Conservation (phyloP, 2,329 filamentous ascomycete genomes). For the Colletotrichum euphorbiae region DNA sequence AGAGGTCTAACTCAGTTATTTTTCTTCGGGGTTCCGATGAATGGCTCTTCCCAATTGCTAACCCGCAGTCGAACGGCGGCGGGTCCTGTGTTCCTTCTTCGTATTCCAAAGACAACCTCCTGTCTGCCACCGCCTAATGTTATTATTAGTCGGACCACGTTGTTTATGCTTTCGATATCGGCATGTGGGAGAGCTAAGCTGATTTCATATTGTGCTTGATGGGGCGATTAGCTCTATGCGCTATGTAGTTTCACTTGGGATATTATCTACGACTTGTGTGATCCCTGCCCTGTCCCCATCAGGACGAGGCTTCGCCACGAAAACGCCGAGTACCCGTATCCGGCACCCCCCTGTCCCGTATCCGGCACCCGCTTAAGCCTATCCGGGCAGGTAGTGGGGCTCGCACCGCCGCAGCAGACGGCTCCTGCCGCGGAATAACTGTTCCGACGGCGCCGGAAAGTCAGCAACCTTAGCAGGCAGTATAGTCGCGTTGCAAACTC, state of each 20-base stretch:
- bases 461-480: too few relatives aligned
- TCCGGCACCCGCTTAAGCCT: too few relatives aligned
- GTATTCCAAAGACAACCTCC: not conserved
- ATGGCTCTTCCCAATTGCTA: not conserved
- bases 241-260: not conserved
- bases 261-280: not conserved
- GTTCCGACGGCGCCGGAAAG: too few relatives aligned
- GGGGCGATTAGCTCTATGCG: not conserved
- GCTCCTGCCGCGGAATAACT: too few relatives aligned
- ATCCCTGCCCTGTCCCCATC: not conserved
- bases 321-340: too few relatives aligned
- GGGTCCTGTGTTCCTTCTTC: not conserved
- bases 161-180: not conserved
- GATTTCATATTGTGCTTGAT: not conserved
- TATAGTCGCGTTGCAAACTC: too few relatives aligned
- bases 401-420: too few relatives aligned
- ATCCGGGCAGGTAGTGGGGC: too few relatives aligned
- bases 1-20: not conserved
- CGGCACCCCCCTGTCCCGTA: too few relatives aligned
- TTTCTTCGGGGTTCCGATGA: not conserved
- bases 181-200: not conserved
- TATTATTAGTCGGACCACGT: not conserved
- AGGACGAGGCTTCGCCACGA: not conserved
- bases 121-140: too few relatives aligned
- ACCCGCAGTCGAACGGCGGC: not conserved